Evolutionary conservation across 345 rosid species (phyloP), one percentile per base, ranked within the genome.

Genomic region (Rubroshorea leprosula): DNA sequence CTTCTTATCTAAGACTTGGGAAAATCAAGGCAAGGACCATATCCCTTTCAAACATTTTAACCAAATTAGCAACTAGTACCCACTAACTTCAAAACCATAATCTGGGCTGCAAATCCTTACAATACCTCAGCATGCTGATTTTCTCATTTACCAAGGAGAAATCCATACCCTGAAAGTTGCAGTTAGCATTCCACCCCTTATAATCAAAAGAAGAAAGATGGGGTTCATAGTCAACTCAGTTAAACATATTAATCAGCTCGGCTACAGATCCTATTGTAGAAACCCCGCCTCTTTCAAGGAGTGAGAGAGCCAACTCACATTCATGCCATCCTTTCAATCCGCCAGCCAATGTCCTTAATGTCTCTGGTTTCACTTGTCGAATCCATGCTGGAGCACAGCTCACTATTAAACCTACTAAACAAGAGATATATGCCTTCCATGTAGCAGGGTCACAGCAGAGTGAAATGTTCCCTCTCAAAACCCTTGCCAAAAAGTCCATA

Each of bases 361-460:
- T 79, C 60, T 81, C 81, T 5, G 54, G 24, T 69, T 69, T 75
- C 63, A 81, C 76, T 35, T 73, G 76, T 52, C 53, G 66, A 35
- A 81, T 59, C 90, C 87, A 84, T 1, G 71, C 58, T 1, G 90
- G 87, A 35, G 80, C 73, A 53, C 67, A 74, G 29, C 64, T 76
- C 58, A 76, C 83, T 8, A 77, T 35, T 1, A 84, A 43, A 19
- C 81, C 79, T 17, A 77, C 67, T 45, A 81, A 49, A 39, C 87
- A 81, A 6, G 77, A 73, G 12, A 79, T 67, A 51, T 81, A 84
- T 7, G 90, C 83, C 75, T 76, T 81, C 87, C 85, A 81, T 39
- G 81, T 81, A 11, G 72, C 79, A 13, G 71, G 79, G 52, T 81
- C 63, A 50, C 87, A 81, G 5, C 87, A 81, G 8, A 79, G 68